phyloP scores from a whole-genome alignment of 1,284 basidiomycete genomes.

The Gastroboletus turbinatus region DNA sequence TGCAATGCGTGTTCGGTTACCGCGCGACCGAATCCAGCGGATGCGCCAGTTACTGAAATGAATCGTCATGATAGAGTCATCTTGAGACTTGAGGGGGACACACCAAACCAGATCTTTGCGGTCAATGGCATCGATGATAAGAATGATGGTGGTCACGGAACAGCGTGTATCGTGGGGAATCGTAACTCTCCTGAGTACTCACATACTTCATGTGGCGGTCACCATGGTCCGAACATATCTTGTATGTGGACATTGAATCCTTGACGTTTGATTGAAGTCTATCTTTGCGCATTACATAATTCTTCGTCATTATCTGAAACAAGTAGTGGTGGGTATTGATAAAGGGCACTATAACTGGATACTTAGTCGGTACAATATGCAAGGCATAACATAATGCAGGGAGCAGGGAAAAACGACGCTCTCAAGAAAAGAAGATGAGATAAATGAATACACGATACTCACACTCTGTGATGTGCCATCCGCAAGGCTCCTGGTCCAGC shows the following conservation, averaged over 20 bases:
- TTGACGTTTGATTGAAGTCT: not conserved
- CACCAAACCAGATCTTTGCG: slow-evolving; percentile 30
- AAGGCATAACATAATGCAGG: not conserved
- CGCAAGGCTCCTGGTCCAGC: slow-evolving; percentile 1
- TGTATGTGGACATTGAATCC: not conserved
- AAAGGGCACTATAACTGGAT: not conserved
- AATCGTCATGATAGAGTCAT: not conserved
- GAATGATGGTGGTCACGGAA: not conserved
- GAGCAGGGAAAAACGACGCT: not conserved
- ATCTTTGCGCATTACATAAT: not conserved
- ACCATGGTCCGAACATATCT: not conserved
- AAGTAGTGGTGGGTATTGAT: not conserved
- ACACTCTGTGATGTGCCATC: not conserved
- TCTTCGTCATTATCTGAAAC: not conserved
- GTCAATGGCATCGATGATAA: slow-evolving; percentile 9
- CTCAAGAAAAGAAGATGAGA: not conserved
- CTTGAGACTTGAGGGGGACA: not conserved
- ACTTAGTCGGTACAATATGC: not conserved
- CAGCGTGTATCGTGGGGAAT: not conserved
- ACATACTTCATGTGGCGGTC: not conserved
- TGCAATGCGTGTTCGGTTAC: slow-evolving; percentile 26
- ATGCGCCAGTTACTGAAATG: slow-evolving; percentile 29
- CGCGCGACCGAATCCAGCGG: slow-evolving; percentile 26
- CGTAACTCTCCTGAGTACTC: not conserved
- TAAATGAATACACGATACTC: not conserved